Conservation (phyloP, 176 grass and related monocot genomes). For the Cenchrus americanus region DNA sequence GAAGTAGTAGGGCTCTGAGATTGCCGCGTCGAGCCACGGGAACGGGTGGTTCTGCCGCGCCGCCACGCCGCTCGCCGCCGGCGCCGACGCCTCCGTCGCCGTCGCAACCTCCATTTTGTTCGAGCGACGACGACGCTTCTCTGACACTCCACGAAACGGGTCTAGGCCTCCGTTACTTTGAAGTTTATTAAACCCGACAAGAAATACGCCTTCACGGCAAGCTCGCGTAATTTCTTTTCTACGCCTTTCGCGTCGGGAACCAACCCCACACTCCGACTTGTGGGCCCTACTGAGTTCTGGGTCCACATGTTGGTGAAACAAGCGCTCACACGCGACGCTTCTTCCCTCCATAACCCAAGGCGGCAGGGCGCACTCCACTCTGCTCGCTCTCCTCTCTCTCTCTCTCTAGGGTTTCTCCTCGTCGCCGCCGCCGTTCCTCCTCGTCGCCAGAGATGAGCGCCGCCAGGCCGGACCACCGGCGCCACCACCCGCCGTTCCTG, state of each 20-base stretch:
- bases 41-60: conserved; percentile 56
- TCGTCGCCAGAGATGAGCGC: conserved; percentile 53
- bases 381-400: not conserved
- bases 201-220: not conserved
- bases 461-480: conserved; percentile 55
- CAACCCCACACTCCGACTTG: not conserved
- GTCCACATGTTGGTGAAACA: not conserved
- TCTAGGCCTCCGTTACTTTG: not conserved
- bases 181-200: conserved; percentile 11
- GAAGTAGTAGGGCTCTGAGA: conserved; percentile 86
- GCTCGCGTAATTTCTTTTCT: not conserved
- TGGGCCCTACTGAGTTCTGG: not conserved
- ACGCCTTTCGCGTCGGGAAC: not conserved
- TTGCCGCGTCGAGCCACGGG: conserved; percentile 74
- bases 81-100: conserved; percentile 54
- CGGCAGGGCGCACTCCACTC: not conserved
- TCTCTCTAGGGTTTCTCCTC: conserved; percentile 52
- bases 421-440: not conserved
- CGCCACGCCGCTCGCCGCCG: conserved; percentile 38
- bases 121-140: not conserved
- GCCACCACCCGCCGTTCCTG: conserved; percentile 67
- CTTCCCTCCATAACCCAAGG: conserved; percentile 22
- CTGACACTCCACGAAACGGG: not conserved
- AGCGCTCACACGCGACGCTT: not conserved
- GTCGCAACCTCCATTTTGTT: conserved; percentile 58